Percentiles rank a stretch among this genome's conserved stretches.
phyloP scores from a whole-genome alignment of 257 asterid species.

The Salvia rosmarinus region DNA sequence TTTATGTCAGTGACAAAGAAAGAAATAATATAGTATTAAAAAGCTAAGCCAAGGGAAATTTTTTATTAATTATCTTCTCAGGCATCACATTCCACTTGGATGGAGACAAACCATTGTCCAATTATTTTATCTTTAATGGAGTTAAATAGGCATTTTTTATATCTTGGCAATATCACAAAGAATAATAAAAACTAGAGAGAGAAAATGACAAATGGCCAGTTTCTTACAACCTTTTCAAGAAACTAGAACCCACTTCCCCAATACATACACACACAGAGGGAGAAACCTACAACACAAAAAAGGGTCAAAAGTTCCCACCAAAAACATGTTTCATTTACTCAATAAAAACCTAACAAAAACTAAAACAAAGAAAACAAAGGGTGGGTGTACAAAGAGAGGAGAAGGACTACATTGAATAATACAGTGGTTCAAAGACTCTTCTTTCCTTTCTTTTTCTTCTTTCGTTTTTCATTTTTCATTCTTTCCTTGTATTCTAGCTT shows the following conservation, averaged over 20 bases:
- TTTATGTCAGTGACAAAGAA: no score
- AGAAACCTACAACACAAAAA: constrained; percentile 31
- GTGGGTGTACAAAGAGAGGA: constrained; percentile 21
- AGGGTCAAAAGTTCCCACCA: neutral
- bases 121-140: constrained; percentile 3
- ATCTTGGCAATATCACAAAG: constrained; percentile 10
- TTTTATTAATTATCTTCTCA: constrained; percentile 21
- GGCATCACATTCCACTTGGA: constrained; percentile 23
- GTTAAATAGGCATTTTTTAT: neutral
- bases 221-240: constrained; percentile 48
- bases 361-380: constrained; percentile 23
- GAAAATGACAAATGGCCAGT: constrained; percentile 50
- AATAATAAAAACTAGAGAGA: constrained; percentile 26
- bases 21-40: constrained; percentile 23
- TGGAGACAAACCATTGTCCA: neutral
- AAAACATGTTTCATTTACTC: neutral
- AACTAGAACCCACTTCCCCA: constrained; percentile 48
- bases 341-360: constrained; percentile 45
- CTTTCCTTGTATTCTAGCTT: constrained; percentile 22
- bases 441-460: neutral
- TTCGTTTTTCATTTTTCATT: neutral
- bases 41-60: constrained; percentile 1
- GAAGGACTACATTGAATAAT: constrained; percentile 43
- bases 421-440: constrained; percentile 38
- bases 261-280: constrained; percentile 44